Percentiles rank a stretch among this genome's conserved stretches.
Evolutionary conservation across 495 filamentous ascomycete genomes (phyloP).

Genomic region (Penicillium bovifimosum): DNA sequence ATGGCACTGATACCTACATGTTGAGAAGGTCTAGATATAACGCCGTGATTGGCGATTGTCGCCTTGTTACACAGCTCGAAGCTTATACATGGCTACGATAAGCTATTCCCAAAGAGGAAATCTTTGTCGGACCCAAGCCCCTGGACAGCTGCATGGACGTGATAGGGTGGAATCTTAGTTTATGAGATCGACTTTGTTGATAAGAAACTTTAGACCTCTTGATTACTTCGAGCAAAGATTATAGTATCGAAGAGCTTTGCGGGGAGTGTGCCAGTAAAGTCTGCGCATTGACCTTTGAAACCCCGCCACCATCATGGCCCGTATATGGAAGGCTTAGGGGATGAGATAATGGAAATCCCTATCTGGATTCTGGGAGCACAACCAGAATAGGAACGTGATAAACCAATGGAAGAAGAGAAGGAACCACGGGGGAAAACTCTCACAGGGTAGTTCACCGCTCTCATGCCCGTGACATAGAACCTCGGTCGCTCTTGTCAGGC

Average conservation of each 20-base stretch:
- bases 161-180: neutral
- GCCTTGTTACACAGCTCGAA: neutral
- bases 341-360: no score
- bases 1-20: neutral
- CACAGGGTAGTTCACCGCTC: no score
- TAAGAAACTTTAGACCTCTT: neutral
- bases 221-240: neutral
- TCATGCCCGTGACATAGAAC: no score
- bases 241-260: neutral
- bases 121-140: conserved; percentile 28
- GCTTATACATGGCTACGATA: conserved; percentile 7
- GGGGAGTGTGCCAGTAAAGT: neutral
- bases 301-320: neutral
- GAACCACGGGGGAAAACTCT: no score
- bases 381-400: no score
- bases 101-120: conserved; percentile 25
- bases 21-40: neutral
- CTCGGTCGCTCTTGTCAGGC: no score
- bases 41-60: conserved; percentile 5
- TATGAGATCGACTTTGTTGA: neutral
- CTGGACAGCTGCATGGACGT: neutral
- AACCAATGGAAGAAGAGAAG: no score
- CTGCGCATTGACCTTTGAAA: neutral
- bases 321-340: no score
- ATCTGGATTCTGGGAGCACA: no score